phyloP scores from a whole-genome alignment of 352 stramenopile genomes.

The Phytophthora idaei region DNA sequence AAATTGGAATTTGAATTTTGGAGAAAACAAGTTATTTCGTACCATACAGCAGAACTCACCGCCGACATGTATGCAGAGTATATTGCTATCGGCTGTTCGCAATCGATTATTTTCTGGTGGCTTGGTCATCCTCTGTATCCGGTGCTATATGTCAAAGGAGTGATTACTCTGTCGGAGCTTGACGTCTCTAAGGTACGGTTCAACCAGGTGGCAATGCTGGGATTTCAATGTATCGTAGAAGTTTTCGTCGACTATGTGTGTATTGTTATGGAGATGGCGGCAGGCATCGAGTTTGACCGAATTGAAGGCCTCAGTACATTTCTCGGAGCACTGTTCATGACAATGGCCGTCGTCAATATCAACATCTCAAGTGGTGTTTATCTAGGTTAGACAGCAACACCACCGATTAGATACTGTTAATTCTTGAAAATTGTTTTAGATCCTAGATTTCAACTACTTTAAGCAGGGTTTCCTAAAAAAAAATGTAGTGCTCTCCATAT shows the following conservation, averaged over 20 bases:
- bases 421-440: too few species aligned
- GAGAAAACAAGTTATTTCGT: conserved; percentile 28
- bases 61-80: conserved; percentile 63
- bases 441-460: too few species aligned
- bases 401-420: neutral
- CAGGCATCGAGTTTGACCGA: conserved; percentile 34
- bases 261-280: conserved; percentile 36
- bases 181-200: conserved; percentile 13
- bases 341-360: conserved; percentile 34
- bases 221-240: conserved; percentile 27
- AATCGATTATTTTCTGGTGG: conserved; percentile 49
- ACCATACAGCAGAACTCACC: conserved; percentile 47
- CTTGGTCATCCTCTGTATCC: conserved; percentile 41
- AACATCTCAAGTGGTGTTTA: conserved; percentile 39
- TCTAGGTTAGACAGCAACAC: conserved; percentile 15
- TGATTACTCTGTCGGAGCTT: conserved; percentile 15
- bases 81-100: conserved; percentile 50
- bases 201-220: conserved; percentile 26
- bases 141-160: conserved; percentile 1
- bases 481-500: too few species aligned
- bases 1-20: conserved; percentile 34
- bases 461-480: too few species aligned
- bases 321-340: conserved; percentile 30
- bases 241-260: conserved; percentile 38
- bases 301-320: conserved; percentile 31